Conservation (phyloP, 2,329 filamentous ascomycete genomes). For the Metarhizium rileyi region DNA sequence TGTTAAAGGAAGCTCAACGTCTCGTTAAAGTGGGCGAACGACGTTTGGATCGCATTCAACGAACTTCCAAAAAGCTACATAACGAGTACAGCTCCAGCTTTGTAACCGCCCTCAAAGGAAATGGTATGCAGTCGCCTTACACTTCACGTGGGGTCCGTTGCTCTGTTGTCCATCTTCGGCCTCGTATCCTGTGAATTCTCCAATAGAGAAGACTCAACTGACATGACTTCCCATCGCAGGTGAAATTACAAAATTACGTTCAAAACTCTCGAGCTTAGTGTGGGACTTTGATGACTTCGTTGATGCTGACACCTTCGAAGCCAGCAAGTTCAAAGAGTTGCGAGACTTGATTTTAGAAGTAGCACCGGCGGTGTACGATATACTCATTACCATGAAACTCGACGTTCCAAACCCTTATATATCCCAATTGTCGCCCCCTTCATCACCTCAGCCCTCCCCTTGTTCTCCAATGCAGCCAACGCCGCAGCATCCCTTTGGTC, state of each 20-base stretch:
- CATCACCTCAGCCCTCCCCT: constrained; percentile 11
- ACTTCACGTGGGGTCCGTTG: not conserved
- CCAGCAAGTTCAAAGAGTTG: constrained; percentile 37
- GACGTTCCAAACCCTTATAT: constrained; percentile 21
- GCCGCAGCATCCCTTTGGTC: not conserved
- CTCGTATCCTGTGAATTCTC: not conserved
- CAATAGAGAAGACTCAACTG: not conserved
- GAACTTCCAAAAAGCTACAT: constrained; percentile 37
- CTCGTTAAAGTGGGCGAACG: constrained; percentile 39
- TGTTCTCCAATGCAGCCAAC: constrained; percentile 6
- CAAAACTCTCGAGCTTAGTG: constrained; percentile 37
- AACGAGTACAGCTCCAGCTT: constrained; percentile 41
- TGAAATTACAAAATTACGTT: constrained; percentile 38
- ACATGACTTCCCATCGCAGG: constrained; percentile 23
- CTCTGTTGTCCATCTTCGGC: not conserved
- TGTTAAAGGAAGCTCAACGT: constrained; percentile 40
- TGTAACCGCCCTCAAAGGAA: constrained; percentile 41
- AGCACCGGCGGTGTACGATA: constrained; percentile 38
- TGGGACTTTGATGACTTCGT: constrained; percentile 50
- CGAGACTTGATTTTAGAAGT: constrained; percentile 37
- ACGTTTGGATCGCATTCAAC: constrained; percentile 40
- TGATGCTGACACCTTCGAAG: constrained; percentile 40
- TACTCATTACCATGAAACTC: constrained; percentile 45
- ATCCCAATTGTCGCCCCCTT: constrained; percentile 18
- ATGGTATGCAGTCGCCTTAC: constrained; percentile 29